Base-by-base conservation (phyloP, 306 rosid species). In the Ormosia semicastrata region DNA sequence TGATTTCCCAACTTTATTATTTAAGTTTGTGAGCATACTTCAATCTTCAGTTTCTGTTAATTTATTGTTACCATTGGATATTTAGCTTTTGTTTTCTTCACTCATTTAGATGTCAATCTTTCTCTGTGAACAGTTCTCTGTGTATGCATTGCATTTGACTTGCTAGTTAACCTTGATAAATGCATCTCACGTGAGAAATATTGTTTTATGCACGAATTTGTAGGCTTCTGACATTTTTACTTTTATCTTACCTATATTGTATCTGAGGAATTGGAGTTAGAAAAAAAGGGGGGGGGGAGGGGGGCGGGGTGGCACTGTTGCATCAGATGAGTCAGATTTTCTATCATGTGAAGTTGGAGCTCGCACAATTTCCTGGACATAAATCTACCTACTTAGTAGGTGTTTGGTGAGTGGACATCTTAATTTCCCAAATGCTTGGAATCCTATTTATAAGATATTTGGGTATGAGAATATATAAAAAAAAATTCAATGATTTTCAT, bases 391-490 rank as follows among this genome's bases (percentile, higher is more conserved):
- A 12, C 62, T 39, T 34, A 1, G 34, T 24, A 44, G 71, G 30
- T 75, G 52, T 75, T 29, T 75, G 64, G 56, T 75, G 13, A 75
- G 71, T 24, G 7, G 58, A 47, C 36, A 59, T 80, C 40, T 66
- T 74, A 56, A 53, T 39, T 74, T 74, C 54, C 44, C 7, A 43
- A 32, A 73, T 64, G 40, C 75, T 81, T 37, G 50, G 39, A 40
- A 72, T 62, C 39, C 46, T 43, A 33, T 46, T 24, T 72, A 17
- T 71, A 40, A 30, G 33, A 72, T 65, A 30, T 53, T 78, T n/a
- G 59, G 39, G 10, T 11, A 17, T 57, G 70, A 41, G 58, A 32
- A 68, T 43, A 66, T 68, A 57, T 29, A 8, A n/a, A 9, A 34
- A 54, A 54, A 11, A 32, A 69, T 3, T 44, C 18, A 43, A 43